Percentiles rank a stretch among this genome's conserved stretches.
phyloP scores from a whole-genome alignment of 768 basidiomycete species.

The Lyophyllum atratum region DNA sequence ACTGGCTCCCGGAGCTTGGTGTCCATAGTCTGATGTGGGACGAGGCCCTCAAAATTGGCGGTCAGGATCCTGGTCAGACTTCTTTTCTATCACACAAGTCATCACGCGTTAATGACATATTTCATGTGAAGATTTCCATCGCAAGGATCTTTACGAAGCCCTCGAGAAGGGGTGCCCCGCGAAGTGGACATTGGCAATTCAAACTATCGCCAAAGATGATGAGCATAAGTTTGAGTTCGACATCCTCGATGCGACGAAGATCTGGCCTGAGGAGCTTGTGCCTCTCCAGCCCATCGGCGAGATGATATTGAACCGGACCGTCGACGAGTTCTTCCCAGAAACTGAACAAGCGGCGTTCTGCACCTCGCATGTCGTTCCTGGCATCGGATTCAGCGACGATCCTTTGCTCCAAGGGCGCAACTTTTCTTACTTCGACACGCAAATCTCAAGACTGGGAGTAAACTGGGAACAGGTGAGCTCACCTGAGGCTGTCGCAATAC shows the following conservation, averaged over 20 bases:
- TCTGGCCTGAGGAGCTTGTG: constrained; percentile 82
- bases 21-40: constrained; percentile 88
- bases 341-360: constrained; percentile 91
- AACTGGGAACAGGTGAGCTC: constrained; percentile 71
- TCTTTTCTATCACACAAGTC: background rate
- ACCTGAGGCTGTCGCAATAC: background rate
- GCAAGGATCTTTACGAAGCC: constrained; percentile 84
- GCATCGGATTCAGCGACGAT: constrained; percentile 74
- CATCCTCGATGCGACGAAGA: constrained; percentile 83
- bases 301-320: constrained; percentile 60
- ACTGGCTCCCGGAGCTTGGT: constrained; percentile 80
- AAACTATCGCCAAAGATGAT: constrained; percentile 64
- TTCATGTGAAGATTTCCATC: constrained; percentile 69
- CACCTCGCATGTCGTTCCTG: constrained; percentile 69
- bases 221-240: constrained; percentile 89
- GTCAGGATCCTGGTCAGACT: constrained; percentile 74
- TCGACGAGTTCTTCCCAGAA: constrained; percentile 83
- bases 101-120: background rate
- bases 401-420: constrained; percentile 84
- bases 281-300: constrained; percentile 80
- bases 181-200: constrained; percentile 80
- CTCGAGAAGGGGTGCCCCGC: constrained; percentile 72
- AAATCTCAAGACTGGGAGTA: constrained; percentile 75
- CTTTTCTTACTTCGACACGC: constrained; percentile 88
- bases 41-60: constrained; percentile 79